Conservation (phyloP, 768 basidiomycete genomes). For the Boletus rex-veris region DNA sequence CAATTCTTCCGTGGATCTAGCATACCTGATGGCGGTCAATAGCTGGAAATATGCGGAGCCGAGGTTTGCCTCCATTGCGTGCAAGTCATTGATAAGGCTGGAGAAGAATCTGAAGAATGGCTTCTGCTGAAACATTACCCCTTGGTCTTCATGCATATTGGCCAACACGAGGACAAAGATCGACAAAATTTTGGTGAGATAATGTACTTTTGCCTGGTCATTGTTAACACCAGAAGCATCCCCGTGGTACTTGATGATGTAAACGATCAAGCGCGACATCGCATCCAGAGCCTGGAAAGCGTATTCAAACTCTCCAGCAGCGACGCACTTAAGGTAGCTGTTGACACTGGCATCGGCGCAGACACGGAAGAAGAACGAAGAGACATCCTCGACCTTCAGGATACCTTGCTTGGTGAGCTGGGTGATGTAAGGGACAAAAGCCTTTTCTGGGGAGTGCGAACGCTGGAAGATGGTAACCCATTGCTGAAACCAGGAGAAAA, state of each 20-base stretch:
- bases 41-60: conserved; percentile 89
- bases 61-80: conserved; percentile 78
- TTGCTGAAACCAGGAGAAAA: conserved; percentile 84
- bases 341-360: conserved; percentile 93
- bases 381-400: conserved; percentile 91
- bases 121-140: conserved; percentile 88
- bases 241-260: conserved; percentile 99
- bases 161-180: conserved; percentile 96
- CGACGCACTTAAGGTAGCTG: conserved; percentile 74
- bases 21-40: conserved; percentile 81
- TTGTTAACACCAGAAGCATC: conserved; percentile 91
- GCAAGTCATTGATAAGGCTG: conserved; percentile 88
- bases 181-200: conserved; percentile 93
- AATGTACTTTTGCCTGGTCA: conserved; percentile 94
- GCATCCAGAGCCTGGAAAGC: conserved; percentile 95
- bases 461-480: conserved; percentile 96
- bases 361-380: conserved; percentile 97
- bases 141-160: conserved; percentile 93
- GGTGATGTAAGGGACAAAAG: conserved; percentile 95
- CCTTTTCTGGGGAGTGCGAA: conserved; percentile 87
- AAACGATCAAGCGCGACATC: conserved; percentile 89
- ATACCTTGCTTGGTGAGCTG: conserved; percentile 96
- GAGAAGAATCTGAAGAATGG: conserved; percentile 99
- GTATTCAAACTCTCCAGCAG: conserved; percentile 66
- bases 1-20: background rate